Percentiles rank a stretch among this genome's conserved stretches.
Evolutionary conservation across 306 rosid genomes (phyloP).

Genomic region (apple (Malus domestica)): DNA sequence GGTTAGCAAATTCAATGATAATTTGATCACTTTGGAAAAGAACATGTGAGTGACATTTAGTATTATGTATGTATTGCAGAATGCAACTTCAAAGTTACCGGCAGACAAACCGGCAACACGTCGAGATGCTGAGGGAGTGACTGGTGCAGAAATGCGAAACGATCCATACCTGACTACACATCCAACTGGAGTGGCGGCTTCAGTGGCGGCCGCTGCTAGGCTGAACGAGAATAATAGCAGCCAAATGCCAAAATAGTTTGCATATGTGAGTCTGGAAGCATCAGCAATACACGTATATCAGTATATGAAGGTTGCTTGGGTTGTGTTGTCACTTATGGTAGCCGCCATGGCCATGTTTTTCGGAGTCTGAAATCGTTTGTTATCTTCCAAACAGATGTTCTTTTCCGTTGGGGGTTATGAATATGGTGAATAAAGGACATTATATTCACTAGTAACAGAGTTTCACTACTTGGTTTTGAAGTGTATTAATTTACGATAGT

Average conservation of each 20-base stretch:
- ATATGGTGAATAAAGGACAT: neutral
- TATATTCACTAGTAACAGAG: neutral
- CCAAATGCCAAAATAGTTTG: neutral
- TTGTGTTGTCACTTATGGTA: neutral
- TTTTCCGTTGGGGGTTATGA: neutral
- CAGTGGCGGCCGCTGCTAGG: constrained; percentile 66
- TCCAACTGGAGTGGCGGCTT: constrained; percentile 59
- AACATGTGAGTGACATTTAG: neutral
- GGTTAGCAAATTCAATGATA: constrained; percentile 2
- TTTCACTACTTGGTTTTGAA: no score
- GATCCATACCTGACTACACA: constrained; percentile 57
- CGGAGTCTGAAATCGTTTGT: neutral
- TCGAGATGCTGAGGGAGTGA: constrained; percentile 58
- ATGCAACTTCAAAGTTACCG: constrained; percentile 47
- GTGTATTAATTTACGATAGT: no score
- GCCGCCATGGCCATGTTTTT: neutral
- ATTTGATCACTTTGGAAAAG: neutral
- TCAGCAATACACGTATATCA: neutral
- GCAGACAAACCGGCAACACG: constrained; percentile 47
- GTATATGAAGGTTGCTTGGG: neutral
- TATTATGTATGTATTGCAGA: constrained; percentile 12
- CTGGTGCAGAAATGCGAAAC: constrained; percentile 67
- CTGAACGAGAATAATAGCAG: constrained; percentile 32
- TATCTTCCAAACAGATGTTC: neutral
- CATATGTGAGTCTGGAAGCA: neutral